Conservation (phyloP, 2,329 filamentous ascomycete genomes). For the Paraphaeosphaeria minitans region DNA sequence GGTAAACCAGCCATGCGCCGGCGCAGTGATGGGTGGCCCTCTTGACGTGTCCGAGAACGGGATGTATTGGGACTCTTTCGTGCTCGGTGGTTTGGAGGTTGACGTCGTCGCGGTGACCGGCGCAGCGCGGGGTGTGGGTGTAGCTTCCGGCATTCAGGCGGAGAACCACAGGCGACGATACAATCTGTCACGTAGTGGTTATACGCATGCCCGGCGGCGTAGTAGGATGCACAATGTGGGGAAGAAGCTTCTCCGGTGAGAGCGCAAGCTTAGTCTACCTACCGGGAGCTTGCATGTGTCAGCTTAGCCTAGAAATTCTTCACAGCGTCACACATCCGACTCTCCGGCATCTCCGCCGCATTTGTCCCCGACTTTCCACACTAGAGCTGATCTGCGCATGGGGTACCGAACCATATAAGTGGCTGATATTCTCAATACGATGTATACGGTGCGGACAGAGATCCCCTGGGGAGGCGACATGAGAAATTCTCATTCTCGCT, state of each 20-base stretch:
- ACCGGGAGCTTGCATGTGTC: neutral
- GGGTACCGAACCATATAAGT: neutral
- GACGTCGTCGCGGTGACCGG: constrained; percentile 13
- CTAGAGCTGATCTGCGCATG: constrained; percentile 2
- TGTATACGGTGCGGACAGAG: neutral
- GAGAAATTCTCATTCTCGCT: neutral
- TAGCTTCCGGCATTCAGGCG: constrained; percentile 25
- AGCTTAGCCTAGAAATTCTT: constrained; percentile 9
- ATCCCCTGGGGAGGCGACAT: no score
- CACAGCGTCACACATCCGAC: neutral
- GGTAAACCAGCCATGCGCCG: constrained; percentile 39
- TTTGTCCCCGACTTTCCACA: constrained; percentile 13
- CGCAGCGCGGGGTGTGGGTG: constrained; percentile 17
- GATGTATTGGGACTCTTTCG: neutral
- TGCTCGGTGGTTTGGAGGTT: constrained; percentile 1
- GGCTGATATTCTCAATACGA: neutral
- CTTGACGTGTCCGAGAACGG: neutral
- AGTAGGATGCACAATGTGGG: constrained; percentile 1
- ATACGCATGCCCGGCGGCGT: neutral
- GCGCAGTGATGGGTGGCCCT: constrained; percentile 32
- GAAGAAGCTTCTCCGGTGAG: neutral
- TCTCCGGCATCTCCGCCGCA: constrained; percentile 13
- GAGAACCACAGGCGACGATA: neutral
- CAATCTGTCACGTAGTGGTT: neutral
- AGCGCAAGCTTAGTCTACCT: neutral